Evolutionary conservation across 768 basidiomycete genomes (phyloP), one percentile per base, ranked within the genome.

Genomic region (Plicaturopsis crispa): DNA sequence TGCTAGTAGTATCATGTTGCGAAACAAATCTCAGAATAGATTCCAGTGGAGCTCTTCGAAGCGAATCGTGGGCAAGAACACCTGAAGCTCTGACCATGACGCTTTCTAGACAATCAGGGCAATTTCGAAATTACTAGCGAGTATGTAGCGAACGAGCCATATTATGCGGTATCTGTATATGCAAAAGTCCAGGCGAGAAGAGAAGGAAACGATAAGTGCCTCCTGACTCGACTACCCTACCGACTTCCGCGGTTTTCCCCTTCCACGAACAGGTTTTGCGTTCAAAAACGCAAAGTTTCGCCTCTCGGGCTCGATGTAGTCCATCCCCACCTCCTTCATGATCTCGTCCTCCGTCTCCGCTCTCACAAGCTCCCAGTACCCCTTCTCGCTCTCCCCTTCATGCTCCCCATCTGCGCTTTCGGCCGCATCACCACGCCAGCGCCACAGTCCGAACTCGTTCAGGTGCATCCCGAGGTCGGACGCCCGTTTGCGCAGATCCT

Each of bases 361-460:
- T 18, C 59, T 56, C 10, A 73, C 42, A 21, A 73, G 57, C 35
- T 68, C 65, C 75, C 75, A 76, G 35, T 17, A 34, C 18, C 33
- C 33, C 33, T 34, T 17, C 18, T 34, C 40, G 13, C 20, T 21
- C 10, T 41, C 40, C n/a, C 24, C 26, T 3, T 47, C 44, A 7
- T 37, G 39, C 7, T 22, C 38, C 14, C 26, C 20, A 8, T 35
- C 28, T 10, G 41, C 24, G 8, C 34, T 43, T 44, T 40, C 18
- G 33, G 34, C 43, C 24, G 21, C 41, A 33, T 38, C 44, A 7
- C 20, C 10, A 22, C 55, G 58, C 75, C 77, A 80, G 35, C 56
- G 62, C 83, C 83, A 84, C 3, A 84, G 58, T 10, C 82, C 83
- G 44, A 64, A 72, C 46, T 78, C 75, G 46, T 80, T 72, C 20